Percentiles rank a stretch among this genome's conserved stretches.
phyloP scores from a whole-genome alignment of 352 stramenopile genomes.

The Phytopythium ostracodes region DNA sequence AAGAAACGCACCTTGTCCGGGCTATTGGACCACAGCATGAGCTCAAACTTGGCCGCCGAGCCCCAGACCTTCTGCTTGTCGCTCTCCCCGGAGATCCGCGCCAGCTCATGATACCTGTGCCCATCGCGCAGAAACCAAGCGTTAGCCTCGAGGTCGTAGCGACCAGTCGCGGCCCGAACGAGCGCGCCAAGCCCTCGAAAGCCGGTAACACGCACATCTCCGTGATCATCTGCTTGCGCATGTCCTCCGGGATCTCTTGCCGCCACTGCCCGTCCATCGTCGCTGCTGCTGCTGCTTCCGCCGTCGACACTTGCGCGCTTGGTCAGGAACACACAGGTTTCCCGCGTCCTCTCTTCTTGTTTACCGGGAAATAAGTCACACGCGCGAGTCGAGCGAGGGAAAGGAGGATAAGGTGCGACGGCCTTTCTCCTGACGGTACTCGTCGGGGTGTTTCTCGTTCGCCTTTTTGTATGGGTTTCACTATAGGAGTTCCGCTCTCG shows the following conservation, averaged over 20 bases:
- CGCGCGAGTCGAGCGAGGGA: neutral
- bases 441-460: neutral
- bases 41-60: conserved; percentile 82
- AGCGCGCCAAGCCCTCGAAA: too few relatives aligned
- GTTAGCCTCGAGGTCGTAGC: too few relatives aligned
- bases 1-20: conserved; percentile 44
- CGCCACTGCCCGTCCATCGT: conserved; percentile 69
- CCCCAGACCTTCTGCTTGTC: conserved; percentile 86
- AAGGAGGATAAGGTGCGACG: neutral
- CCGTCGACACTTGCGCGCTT: conserved; percentile 8
- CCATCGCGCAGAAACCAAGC: neutral
- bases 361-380: too few relatives aligned
- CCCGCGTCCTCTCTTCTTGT: neutral
- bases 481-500: conserved; percentile 3
- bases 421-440: conserved; percentile 1
- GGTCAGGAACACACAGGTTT: neutral
- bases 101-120: conserved; percentile 76
- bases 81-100: conserved; percentile 75
- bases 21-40: conserved; percentile 83
- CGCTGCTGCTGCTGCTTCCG: conserved; percentile 1
- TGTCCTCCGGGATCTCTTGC: conserved; percentile 72
- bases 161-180: neutral
- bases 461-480: neutral
- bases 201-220: conserved; percentile 56
- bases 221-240: conserved; percentile 86